Evolutionary conservation across 495 filamentous ascomycete genomes (phyloP).

Genomic region (Mytilinidion resinicola): DNA sequence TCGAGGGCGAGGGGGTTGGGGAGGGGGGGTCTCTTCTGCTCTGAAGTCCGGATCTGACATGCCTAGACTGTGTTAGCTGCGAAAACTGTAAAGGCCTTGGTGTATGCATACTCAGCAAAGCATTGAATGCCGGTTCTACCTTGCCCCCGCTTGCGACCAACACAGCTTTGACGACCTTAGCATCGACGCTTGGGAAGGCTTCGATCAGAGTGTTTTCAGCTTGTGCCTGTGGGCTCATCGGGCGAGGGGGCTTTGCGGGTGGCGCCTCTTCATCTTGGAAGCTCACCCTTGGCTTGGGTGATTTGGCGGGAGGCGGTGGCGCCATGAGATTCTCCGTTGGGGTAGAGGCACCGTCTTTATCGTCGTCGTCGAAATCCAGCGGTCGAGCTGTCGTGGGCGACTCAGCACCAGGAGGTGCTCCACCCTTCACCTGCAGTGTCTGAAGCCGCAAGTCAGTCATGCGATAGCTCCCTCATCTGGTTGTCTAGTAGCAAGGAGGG

Average conservation of each 20-base stretch:
- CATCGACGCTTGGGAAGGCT: slow-evolving; percentile 83
- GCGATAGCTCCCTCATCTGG: neutral
- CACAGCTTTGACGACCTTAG: slow-evolving; percentile 78
- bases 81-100: neutral
- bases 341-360: slow-evolving; percentile 50
- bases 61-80: slow-evolving; percentile 41
- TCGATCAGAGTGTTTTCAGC: slow-evolving; percentile 86
- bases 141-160: slow-evolving; percentile 76
- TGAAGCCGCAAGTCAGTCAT: slow-evolving; percentile 8
- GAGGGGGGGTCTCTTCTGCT: slow-evolving; percentile 50
- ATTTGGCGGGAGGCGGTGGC: slow-evolving; percentile 33
- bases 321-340: slow-evolving; percentile 38
- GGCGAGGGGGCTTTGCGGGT: slow-evolving; percentile 84
- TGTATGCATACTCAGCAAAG: slow-evolving; percentile 63
- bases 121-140: slow-evolving; percentile 94
- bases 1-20: slow-evolving; percentile 33
- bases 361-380: slow-evolving; percentile 82
- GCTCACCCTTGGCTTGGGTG: slow-evolving; percentile 37
- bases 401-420: slow-evolving; percentile 45
- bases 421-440: slow-evolving; percentile 13
- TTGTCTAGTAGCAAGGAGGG: neutral
- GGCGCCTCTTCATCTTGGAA: slow-evolving; percentile 46
- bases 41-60: slow-evolving; percentile 90
- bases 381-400: slow-evolving; percentile 79
- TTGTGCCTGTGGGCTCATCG: slow-evolving; percentile 70